Evolutionary conservation across 306 rosid species (phyloP).

Genomic region (Vigna hirtella): DNA sequence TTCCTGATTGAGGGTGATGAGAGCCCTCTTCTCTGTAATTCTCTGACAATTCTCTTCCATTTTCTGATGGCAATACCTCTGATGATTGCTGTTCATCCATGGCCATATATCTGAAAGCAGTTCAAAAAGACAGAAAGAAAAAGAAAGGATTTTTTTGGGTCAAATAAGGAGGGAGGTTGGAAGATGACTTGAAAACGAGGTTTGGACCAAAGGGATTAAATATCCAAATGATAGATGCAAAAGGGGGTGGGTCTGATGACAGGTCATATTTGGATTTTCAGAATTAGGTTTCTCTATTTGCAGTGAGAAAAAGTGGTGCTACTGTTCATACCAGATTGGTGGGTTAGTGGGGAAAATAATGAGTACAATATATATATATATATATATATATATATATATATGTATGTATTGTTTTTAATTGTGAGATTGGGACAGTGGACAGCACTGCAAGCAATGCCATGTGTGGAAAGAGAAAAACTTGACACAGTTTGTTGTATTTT

Average conservation of each 20-base stretch:
- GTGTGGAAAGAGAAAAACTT: no score
- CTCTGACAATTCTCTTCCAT: constrained; percentile 39
- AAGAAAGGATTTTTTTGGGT: constrained; percentile 24
- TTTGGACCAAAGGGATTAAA: constrained; percentile 43
- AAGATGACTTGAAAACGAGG: constrained; percentile 41
- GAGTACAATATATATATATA: not conserved
- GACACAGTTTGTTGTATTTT: no score
- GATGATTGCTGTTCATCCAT: constrained; percentile 43
- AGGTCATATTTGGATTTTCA: not conserved
- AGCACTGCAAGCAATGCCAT: no score
- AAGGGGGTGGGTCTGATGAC: not conserved
- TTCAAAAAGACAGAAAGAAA: constrained; percentile 1
- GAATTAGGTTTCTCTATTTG: constrained; percentile 7
- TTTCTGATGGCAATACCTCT: constrained; percentile 23
- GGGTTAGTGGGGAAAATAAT: not conserved
- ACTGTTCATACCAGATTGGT: not conserved
- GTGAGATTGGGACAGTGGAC: no score
- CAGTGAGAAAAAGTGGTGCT: not conserved
- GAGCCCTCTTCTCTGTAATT: constrained; percentile 32
- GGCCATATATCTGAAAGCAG: not conserved
- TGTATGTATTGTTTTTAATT: no score
- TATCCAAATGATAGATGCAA: constrained; percentile 36
- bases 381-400: no score
- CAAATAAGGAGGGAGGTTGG: constrained; percentile 53
- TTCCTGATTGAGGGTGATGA: constrained; percentile 32